Evolutionary conservation across 257 asterid species (phyloP).

Genomic region (Penstemon newberryi): DNA sequence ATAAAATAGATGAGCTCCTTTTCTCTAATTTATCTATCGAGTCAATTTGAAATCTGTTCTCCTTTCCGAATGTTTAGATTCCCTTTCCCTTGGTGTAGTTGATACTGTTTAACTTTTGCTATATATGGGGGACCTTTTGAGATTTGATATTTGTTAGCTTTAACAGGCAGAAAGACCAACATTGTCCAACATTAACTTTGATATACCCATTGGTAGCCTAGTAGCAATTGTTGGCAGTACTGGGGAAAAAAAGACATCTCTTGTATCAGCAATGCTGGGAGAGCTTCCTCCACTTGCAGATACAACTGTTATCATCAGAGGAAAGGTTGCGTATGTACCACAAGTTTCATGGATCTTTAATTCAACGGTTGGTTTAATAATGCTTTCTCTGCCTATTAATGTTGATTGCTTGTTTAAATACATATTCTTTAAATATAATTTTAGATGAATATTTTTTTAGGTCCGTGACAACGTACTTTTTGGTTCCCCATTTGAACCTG

Average conservation of each 20-base stretch:
- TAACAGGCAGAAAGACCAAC: constrained; percentile 75
- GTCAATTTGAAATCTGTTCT: neutral
- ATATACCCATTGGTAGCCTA: constrained; percentile 81
- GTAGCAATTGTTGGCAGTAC: constrained; percentile 94
- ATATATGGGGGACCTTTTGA: constrained; percentile 3
- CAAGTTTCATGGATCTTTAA: constrained; percentile 99
- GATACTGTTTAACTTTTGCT: constrained; percentile 17
- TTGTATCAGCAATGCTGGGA: constrained; percentile 96
- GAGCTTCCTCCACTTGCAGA: constrained; percentile 82
- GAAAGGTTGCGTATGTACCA: constrained; percentile 90
- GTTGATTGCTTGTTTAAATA: too few species aligned
- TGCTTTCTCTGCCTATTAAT: constrained; percentile 8
- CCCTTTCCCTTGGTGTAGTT: neutral
- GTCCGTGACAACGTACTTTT: constrained; percentile 93
- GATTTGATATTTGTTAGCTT: constrained; percentile 21
- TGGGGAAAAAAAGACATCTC: constrained; percentile 98
- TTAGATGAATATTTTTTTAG: constrained; percentile 37
- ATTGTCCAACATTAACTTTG: constrained; percentile 79
- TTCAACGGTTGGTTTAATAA: constrained; percentile 69
- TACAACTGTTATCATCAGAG: constrained; percentile 69
- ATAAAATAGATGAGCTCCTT: neutral
- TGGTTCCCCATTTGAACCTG: constrained; percentile 68
- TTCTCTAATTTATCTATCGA: constrained; percentile 10
- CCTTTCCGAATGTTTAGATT: neutral
- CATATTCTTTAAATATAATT: constrained; percentile 3